A percentile compares a stretch with the other conserved stretches of the same genome.
Conservation (phyloP, 176 grass and related monocot species). For the Tuctoria greenei region DNA sequence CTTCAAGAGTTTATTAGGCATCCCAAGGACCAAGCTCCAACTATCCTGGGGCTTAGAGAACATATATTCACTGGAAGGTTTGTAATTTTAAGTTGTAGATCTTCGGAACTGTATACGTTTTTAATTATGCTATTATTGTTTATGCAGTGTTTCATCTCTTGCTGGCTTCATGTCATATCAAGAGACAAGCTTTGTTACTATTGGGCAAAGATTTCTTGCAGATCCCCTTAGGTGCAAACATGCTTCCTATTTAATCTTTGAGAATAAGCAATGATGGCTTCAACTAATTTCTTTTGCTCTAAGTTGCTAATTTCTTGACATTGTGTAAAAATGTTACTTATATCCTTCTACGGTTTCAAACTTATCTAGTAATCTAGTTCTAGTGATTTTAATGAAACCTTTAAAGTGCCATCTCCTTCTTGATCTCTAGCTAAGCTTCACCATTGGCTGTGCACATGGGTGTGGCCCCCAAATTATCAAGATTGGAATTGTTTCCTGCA, state of each 20-base stretch:
- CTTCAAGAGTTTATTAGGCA: conserved; percentile 86
- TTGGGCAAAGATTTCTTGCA: conserved; percentile 97
- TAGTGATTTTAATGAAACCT: not conserved
- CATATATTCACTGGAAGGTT: conserved; percentile 97
- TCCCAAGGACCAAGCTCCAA: conserved; percentile 64
- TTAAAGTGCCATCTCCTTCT: not conserved
- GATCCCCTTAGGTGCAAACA: conserved; percentile 75
- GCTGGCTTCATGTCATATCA: conserved; percentile 99
- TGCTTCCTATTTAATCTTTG: conserved; percentile 5
- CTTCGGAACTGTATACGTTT: conserved; percentile 19
- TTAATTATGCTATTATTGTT: conserved; percentile 26
- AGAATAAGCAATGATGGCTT: conserved; percentile 1
- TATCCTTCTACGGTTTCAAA: not conserved
- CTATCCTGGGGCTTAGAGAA: conserved; percentile 88
- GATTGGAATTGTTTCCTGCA: not conserved
- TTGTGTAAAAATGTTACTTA: not conserved
- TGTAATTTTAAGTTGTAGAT: conserved; percentile 18
- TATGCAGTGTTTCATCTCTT: conserved; percentile 91
- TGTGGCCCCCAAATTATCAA: not conserved
- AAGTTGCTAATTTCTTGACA: not conserved
- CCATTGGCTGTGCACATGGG: not conserved
- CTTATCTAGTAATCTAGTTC: not conserved
- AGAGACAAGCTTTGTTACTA: conserved; percentile 98
- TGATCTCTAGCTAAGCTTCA: not conserved
- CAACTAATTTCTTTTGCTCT: conserved; percentile 1